Evolutionary conservation across 2,329 filamentous ascomycete genomes (phyloP), one percentile per base, ranked within the genome.

Genomic region (Talaromyces albobiverticillius): DNA sequence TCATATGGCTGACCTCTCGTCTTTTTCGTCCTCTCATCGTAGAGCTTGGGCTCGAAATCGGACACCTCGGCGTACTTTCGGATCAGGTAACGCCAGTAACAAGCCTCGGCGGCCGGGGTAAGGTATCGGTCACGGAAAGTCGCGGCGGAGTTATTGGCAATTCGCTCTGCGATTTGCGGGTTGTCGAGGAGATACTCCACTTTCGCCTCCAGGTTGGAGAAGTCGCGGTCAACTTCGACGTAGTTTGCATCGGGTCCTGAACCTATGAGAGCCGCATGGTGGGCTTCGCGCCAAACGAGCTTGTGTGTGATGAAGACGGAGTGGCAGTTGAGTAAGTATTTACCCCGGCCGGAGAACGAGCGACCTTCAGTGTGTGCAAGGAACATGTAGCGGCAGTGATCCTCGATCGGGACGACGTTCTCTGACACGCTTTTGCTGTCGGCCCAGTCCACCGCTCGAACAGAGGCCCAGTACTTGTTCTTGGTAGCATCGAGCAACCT

Each of bases 361-460:
- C 74, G 74, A 0, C 79, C 80, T 63, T 82, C 80, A 1, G 78
- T 79, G 53, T 82, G 79, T 2, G 76, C 74, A 1, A 81, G 71
- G 60, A 76, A 82, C 66, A 79, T 78, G 61, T 81, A 82, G 23
- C 71, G 70, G 62, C 80, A 82, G 63, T 81, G 78, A 38, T 82
- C 78, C 40, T 78, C 73, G 46, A 81, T 79, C 1, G 73, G 71
- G 2, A 80, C 59, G 9, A 78, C 72, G 48, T 79, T 73, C 41
- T 67, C 64, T 4, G 66, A 62, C 38, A 74, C 65, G 29, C 68
- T 67, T 4, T 71, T 67, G 16, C 70, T 67, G 36, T 74, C 62
- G 26, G 67, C 66, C 74, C 75, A 78, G 53, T 72, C 66, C 32
- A 76, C 65, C 1, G 65, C 62, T 11, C 67, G 64, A 3, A 81